Evolutionary conservation across 176 grass and related monocot genomes (phyloP), one percentile per base, ranked within the genome.

Genomic region (Avena insularis): DNA sequence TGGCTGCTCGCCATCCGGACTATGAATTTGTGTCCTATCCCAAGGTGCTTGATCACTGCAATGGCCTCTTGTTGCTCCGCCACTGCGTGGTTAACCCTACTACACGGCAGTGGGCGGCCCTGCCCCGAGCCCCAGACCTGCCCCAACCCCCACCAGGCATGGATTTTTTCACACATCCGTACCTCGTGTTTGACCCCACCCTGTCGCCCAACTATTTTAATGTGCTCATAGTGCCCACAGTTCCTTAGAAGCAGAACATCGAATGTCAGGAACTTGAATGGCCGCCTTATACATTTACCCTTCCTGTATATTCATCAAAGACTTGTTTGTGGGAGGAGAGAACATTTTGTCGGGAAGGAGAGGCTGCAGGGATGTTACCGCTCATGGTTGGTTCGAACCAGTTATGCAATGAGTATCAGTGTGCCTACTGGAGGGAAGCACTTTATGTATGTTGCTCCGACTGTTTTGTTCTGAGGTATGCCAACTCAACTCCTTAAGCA

Each of bases 261-360:
- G 82, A 62, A 62, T 62, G 82, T 49, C 25, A 84, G 36, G 23
- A 33, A 75, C 20, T 6, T 62, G 82, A 84, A n/a, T 84, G 70
- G 70, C 70, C 82, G 3, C 55, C 70, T 0, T 73, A 53, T 36
- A n/a, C 63, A 14, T 54, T 73, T n/a, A 73, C 45, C 36, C 51
- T 83, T 60, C 9, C 67, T 73, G 67, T 83, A 20, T 73, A 60
- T 49, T 84, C 82, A 50, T 63, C 82, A 5, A 84, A 48, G n/a
- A 29, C 15, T 33, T 11, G 54, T 60, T 84, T 20, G 2, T 83
- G 81, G 81, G 81, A 83, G 51, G 65, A 83, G 47, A 83, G 80
- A 65, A 12, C 49, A 56, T 82, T 83, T 23, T 2, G 10, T 25
- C 64, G 29, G 17, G 65, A 82, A 56, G 65, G 49, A 11, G 80